Evolutionary conservation across 495 filamentous ascomycete genomes (phyloP).

Genomic region (Neurospora sp.): DNA sequence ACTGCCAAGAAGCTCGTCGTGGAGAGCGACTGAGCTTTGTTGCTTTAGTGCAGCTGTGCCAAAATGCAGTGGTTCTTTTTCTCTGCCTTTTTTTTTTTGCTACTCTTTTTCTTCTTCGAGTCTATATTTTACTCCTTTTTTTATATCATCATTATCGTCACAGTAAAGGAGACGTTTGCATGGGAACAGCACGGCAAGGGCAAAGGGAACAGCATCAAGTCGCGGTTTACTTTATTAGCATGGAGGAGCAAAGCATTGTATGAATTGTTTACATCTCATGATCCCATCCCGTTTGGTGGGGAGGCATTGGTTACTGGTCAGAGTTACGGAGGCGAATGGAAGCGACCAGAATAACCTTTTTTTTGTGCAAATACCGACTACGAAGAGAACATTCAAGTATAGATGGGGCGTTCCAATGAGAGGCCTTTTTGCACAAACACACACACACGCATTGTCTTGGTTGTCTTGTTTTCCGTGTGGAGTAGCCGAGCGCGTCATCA

Average conservation of each 20-base stretch:
- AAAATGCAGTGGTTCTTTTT: background rate
- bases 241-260: background rate
- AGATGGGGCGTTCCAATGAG: background rate
- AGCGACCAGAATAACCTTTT: background rate
- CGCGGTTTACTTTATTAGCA: background rate
- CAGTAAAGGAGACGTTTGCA: background rate
- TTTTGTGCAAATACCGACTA: background rate
- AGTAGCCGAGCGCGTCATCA: background rate
- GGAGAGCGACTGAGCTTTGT: constrained; percentile 19
- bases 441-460: background rate
- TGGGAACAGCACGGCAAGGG: background rate
- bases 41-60: background rate
- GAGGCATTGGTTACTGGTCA: background rate
- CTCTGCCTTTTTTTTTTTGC: background rate
- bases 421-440: background rate
- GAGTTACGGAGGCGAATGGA: background rate
- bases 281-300: background rate
- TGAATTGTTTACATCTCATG: background rate
- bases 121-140: background rate
- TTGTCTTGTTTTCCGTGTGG: background rate
- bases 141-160: background rate
- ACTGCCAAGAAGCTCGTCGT: constrained; percentile 46
- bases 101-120: background rate
- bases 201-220: background rate
- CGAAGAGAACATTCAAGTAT: background rate